Conservation (phyloP, 169 alveolate species). For the Plasmodium blacklocki region DNA sequence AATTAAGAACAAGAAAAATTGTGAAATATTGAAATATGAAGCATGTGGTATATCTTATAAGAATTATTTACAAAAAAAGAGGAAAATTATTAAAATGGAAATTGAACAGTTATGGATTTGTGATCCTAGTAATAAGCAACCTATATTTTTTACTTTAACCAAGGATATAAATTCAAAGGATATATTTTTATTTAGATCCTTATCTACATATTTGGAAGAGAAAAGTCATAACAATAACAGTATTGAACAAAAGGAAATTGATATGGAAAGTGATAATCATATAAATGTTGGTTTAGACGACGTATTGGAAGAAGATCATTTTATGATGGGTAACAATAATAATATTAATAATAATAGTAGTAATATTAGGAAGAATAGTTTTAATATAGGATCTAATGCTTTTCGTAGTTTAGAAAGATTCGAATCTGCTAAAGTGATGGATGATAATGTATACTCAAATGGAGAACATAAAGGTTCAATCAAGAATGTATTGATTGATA, state of each 20-base stretch:
- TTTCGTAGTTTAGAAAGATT: constrained; percentile 13
- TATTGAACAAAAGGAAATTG: background rate
- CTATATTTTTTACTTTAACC: constrained; percentile 73
- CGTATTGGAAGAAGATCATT: too few species aligned
- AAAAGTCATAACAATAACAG: constrained; percentile 13
- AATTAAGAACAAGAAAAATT: constrained; percentile 56
- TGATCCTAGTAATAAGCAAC: constrained; percentile 76
- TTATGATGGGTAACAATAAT: background rate
- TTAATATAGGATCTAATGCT: too few species aligned
- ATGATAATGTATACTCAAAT: background rate
- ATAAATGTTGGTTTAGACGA: too few species aligned
- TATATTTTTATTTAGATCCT: constrained; percentile 41
- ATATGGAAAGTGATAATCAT: background rate
- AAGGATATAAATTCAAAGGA: constrained; percentile 71
- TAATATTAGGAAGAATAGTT: background rate
- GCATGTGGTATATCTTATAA: constrained; percentile 76
- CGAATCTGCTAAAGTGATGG: constrained; percentile 44
- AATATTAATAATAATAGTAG: constrained; percentile 2
- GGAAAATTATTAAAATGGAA: constrained; percentile 65
- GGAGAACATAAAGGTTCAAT: constrained; percentile 11
- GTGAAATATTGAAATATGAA: constrained; percentile 66
- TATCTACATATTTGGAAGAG: constrained; percentile 66
- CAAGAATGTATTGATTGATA: too few species aligned
- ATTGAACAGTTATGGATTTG: constrained; percentile 77
- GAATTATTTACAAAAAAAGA: constrained; percentile 70